Base-by-base conservation (phyloP, 176 grass and related monocot species). In the Dendrocalamus sinicus region DNA sequence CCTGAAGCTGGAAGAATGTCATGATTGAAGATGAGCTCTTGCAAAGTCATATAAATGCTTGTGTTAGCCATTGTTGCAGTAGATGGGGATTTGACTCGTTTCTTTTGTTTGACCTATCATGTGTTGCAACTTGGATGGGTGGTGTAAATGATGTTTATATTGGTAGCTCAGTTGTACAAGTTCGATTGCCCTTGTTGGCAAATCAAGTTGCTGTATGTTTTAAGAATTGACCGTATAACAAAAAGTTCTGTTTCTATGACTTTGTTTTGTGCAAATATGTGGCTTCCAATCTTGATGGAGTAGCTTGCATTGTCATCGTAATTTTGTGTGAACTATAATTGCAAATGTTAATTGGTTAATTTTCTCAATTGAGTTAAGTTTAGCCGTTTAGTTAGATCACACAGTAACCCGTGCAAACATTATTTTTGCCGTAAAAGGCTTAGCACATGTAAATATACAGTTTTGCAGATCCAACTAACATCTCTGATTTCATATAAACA, bases 91-190 rank as follows among this genome's bases (percentile, higher is more conserved):
- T 72, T 60, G 19, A 53, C 43, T 28, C 50, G 5, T 84, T 78
- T 77, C 9, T 61, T 11, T 61, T 23, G 22, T 61, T 61, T 24
- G 58, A 61, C 10, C 22, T 61, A 24, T 23, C 10, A 24, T 61
- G n/a, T 61, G 58, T 4, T 61, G 58, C 22, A 61, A 61, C 50
- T 60, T 22, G 24, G 51, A 53, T 67, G n/a, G 41, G 61, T 73
- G 47, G 59, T 80, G 53, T 88, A 88, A 74, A 76, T 87, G 76
- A 91, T 84, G 75, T 87, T 84, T 65, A 91, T 88, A 87, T 62
- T 53, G 76, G 70, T 84, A 46, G 74, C 59, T 73, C 24, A 32
- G 16, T 61, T 87, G 84, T 87, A 67, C 23, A 78, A 65, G 47
- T 90, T 78, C 37, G 17, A 23, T 78, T 82, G 78, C 8, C 51